phyloP scores from a whole-genome alignment of 2,329 filamentous ascomycete genomes.

The Neonectria faginata region DNA sequence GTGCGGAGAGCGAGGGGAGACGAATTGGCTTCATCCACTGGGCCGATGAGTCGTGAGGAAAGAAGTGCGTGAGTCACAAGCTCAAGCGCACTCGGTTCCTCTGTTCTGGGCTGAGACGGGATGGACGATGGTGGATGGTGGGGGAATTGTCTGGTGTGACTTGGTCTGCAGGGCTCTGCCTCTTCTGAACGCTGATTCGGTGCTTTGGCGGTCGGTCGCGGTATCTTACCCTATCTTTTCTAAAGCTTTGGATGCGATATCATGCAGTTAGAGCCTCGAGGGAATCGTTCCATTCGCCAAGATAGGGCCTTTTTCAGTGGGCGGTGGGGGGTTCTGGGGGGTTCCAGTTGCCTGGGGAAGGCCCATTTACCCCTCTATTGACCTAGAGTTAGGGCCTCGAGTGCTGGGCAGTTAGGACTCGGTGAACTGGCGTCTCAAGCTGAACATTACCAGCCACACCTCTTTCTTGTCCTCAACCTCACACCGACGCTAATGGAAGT shows the following conservation, averaged over 20 bases:
- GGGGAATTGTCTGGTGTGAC: constrained; percentile 39
- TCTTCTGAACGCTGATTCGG: constrained; percentile 40
- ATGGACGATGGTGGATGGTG: constrained; percentile 40
- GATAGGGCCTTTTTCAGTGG: constrained; percentile 18
- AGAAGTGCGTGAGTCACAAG: constrained; percentile 46
- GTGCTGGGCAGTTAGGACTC: background rate
- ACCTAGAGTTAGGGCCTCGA: constrained; percentile 4
- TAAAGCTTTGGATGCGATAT: constrained; percentile 14
- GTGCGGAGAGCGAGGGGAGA: constrained; percentile 32
- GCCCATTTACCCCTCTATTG: constrained; percentile 23
- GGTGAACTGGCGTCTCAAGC: background rate
- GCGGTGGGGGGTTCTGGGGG: constrained; percentile 5
- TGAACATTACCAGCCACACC: constrained; percentile 15
- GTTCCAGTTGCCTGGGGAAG: constrained; percentile 13
- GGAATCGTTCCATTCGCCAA: constrained; percentile 15
- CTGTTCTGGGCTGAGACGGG: constrained; percentile 28
- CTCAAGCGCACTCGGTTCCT: constrained; percentile 34
- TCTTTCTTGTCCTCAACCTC: background rate
- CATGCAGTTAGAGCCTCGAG: constrained; percentile 5
- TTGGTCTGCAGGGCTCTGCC: constrained; percentile 29
- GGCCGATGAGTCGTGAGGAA: constrained; percentile 33
- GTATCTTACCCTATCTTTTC: constrained; percentile 38
- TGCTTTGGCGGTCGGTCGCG: constrained; percentile 20
- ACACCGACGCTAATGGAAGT: background rate
- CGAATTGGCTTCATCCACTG: constrained; percentile 48